phyloP scores from a whole-genome alignment of 2,329 filamentous ascomycete species.

The Sclerotinia sclerotiorum region DNA sequence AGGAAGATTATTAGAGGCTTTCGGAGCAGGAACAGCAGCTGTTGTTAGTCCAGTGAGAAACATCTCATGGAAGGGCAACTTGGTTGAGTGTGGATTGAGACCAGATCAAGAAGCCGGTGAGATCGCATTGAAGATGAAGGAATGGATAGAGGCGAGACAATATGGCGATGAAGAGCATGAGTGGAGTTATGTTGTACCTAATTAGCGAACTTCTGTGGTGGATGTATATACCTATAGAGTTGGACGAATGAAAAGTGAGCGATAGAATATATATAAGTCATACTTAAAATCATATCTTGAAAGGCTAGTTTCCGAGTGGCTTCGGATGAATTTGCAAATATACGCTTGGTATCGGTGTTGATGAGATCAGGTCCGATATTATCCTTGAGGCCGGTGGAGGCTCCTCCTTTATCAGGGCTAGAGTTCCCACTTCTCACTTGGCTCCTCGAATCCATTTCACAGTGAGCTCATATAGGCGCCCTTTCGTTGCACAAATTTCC shows the following conservation, averaged over 20 bases:
- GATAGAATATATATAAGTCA: slow-evolving; percentile 6
- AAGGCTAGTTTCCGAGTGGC: not conserved
- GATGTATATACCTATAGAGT: slow-evolving; percentile 13
- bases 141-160: slow-evolving; percentile 94
- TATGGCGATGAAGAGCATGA: slow-evolving; percentile 90
- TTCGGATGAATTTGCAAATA: not conserved
- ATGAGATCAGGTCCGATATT: not conserved
- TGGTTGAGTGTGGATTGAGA: slow-evolving; percentile 80
- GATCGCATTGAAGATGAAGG: slow-evolving; percentile 83
- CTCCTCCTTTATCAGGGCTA: not conserved
- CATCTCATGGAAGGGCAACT: slow-evolving; percentile 82
- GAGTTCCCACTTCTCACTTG: not conserved
- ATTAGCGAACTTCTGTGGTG: slow-evolving; percentile 20
- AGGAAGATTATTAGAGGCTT: slow-evolving; percentile 86
- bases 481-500: not conserved
- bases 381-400: not conserved
- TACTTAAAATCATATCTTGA: not conserved
- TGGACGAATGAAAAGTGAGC: not conserved
- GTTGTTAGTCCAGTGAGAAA: slow-evolving; percentile 87
- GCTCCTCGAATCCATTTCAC: not conserved
- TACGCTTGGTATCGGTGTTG: not conserved
- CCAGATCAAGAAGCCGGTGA: slow-evolving; percentile 84
- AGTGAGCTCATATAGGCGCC: not conserved
- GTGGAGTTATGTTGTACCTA: slow-evolving; percentile 68
- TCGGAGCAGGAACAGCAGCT: slow-evolving; percentile 90